phyloP scores from a whole-genome alignment of 1,139 yeast genomes.

The Saccharomyces uvarum region DNA sequence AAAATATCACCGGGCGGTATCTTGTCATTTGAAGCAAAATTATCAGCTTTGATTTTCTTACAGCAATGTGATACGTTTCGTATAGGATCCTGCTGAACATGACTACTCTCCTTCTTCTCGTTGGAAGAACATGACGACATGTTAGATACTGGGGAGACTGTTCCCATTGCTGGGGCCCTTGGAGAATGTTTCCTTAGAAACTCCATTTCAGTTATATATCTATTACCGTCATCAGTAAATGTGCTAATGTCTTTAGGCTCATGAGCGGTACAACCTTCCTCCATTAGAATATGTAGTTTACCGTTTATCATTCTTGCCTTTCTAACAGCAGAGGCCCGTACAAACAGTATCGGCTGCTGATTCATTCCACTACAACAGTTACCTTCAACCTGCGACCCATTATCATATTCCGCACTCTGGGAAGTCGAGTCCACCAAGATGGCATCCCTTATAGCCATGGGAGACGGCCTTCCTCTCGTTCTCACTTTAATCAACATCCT shows the following conservation, averaged over 20 bases:
- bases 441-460: slow-evolving; percentile 29
- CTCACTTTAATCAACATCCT: slow-evolving; percentile 79
- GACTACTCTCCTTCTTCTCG: background rate
- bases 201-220: background rate
- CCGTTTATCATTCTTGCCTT: slow-evolving; percentile 29
- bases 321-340: slow-evolving; percentile 24
- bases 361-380: slow-evolving; percentile 20
- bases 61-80: background rate
- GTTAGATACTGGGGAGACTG: background rate
- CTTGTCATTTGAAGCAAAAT: background rate
- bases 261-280: slow-evolving; percentile 9
- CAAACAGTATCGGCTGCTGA: slow-evolving; percentile 28
- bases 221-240: slow-evolving; percentile 40
- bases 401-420: slow-evolving; percentile 1
- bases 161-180: background rate
- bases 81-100: background rate
- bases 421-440: slow-evolving; percentile 27
- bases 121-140: background rate
- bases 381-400: background rate
- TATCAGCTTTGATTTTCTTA: background rate
- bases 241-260: slow-evolving; percentile 32
- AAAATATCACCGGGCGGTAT: background rate
- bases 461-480: slow-evolving; percentile 70
- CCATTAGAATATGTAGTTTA: slow-evolving; percentile 23
- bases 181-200: background rate